Conservation (phyloP, 176 grass and related monocot species). For the Carex kokanica region DNA sequence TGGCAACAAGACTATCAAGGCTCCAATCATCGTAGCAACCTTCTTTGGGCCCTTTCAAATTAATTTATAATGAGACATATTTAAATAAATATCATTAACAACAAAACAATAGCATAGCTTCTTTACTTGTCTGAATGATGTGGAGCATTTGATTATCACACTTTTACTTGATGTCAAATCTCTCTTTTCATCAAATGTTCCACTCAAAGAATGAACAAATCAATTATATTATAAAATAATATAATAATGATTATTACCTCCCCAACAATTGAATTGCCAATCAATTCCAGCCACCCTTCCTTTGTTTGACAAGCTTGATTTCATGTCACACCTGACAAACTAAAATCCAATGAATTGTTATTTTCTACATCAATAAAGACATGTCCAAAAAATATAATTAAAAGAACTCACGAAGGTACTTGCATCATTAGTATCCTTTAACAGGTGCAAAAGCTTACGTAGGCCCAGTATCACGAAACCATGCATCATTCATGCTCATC, state of each 20-base stretch:
- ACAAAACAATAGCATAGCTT: constrained; percentile 3
- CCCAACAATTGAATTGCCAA: constrained; percentile 96
- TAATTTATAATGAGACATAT: constrained; percentile 17
- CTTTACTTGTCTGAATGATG: not conserved
- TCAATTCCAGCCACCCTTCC: constrained; percentile 74
- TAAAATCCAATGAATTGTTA: constrained; percentile 39
- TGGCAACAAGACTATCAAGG: constrained; percentile 61
- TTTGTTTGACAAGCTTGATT: constrained; percentile 27
- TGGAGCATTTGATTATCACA: not conserved
- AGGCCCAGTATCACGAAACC: constrained; percentile 94
- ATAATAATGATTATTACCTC: constrained; percentile 48
- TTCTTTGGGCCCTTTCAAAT: constrained; percentile 42
- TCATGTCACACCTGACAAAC: constrained; percentile 48
- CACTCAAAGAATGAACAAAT: not conserved
- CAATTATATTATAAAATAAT: not conserved
- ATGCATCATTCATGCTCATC: constrained; percentile 96
- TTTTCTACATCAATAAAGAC: constrained; percentile 11
- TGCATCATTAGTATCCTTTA: not conserved
- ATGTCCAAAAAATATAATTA: not conserved
- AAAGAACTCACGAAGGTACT: not conserved
- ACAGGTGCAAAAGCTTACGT: constrained; percentile 39
- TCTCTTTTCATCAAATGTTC: not conserved
- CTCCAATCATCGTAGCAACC: constrained; percentile 87
- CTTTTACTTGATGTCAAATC: not conserved
- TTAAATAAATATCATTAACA: constrained; percentile 5